Evolutionary conservation across 352 stramenopile genomes (phyloP).

Genomic region (Phytophthora hybrid): DNA sequence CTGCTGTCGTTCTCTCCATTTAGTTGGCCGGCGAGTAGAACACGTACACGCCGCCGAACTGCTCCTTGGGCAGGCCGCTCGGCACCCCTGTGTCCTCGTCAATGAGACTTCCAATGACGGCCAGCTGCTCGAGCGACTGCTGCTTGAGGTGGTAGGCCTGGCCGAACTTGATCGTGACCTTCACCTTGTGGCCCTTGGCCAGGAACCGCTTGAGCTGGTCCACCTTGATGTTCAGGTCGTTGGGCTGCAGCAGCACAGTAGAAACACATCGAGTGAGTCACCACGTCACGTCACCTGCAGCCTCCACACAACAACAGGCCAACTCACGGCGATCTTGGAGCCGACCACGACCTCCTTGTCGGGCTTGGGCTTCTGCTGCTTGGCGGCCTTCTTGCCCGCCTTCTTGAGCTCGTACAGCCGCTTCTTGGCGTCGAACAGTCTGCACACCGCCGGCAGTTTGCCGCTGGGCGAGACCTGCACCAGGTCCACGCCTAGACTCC

Average conservation of each 20-base stretch:
- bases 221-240: slow-evolving; percentile 80
- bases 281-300: background rate
- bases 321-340: slow-evolving; percentile 76
- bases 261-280: background rate
- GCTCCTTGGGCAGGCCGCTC: slow-evolving; percentile 45
- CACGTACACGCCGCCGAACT: slow-evolving; percentile 70
- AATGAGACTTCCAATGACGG: slow-evolving; percentile 55
- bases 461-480: slow-evolving; percentile 72
- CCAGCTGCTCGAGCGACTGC: slow-evolving; percentile 55
- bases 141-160: slow-evolving; percentile 68
- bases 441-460: slow-evolving; percentile 52
- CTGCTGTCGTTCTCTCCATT: background rate
- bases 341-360: slow-evolving; percentile 81
- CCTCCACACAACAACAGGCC: background rate
- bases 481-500: slow-evolving; percentile 62
- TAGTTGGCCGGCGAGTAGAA: slow-evolving; percentile 56
- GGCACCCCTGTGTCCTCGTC: slow-evolving; percentile 44
- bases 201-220: slow-evolving; percentile 75
- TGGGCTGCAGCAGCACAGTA: slow-evolving; percentile 35
- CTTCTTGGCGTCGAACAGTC: slow-evolving; percentile 84
- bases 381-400: slow-evolving; percentile 59
- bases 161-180: slow-evolving; percentile 75
- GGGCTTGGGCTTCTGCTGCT: slow-evolving; percentile 69
- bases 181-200: slow-evolving; percentile 82
- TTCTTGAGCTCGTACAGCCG: slow-evolving; percentile 78